Base-by-base conservation (phyloP, 176 grass and related monocot genomes). In the Paspalum notatum region DNA sequence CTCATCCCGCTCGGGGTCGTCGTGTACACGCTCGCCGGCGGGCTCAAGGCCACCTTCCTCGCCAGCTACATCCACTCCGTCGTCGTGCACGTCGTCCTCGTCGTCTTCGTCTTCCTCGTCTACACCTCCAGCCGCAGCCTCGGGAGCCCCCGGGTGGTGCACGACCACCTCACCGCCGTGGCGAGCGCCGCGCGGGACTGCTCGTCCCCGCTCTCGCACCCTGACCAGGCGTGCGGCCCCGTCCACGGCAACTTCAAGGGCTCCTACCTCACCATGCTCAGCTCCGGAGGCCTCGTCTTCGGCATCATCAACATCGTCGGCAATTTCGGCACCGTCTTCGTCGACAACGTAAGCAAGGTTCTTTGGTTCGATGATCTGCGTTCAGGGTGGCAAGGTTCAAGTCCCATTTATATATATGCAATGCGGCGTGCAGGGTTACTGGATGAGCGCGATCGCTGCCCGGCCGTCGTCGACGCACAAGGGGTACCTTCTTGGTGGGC, bases 41-140 rank as follows among this genome's bases (percentile, higher is more conserved):
- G 91, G 32, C 72, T 94, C 59, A 91, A 94, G 74, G 91, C 91
- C 54, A 94, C 91, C 21, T 94, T 94, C 85, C 85, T 94, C 81
- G 88, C 91, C 7, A 94, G 91, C 69, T 94, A 94, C 84, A 94
- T 94, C 45, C 88, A 94, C 81, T 94, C 91, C 15, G 91, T 94
- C 45, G 71, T 91, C 53, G 91, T 94, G 32, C 91, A 94, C 61
- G 52, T 94, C 59, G 82, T 88, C 11, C 70, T 94, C 79, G 91
- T 94, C 52, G 55, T 91, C 60, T 94, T 94, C 62, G 88, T 94
- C 37, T 88, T 68, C 66, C 86, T 94, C n/a, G 91, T 94, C 5
- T 94, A 94, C 79, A 88, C 88, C 26, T 58, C 85, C 59, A 86
- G 91, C 74, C 62, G 60, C 49, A 50, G 83, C 17, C 79, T 94